Evolutionary conservation across 345 rosid genomes (phyloP).

Genomic region (Citrus australasica): DNA sequence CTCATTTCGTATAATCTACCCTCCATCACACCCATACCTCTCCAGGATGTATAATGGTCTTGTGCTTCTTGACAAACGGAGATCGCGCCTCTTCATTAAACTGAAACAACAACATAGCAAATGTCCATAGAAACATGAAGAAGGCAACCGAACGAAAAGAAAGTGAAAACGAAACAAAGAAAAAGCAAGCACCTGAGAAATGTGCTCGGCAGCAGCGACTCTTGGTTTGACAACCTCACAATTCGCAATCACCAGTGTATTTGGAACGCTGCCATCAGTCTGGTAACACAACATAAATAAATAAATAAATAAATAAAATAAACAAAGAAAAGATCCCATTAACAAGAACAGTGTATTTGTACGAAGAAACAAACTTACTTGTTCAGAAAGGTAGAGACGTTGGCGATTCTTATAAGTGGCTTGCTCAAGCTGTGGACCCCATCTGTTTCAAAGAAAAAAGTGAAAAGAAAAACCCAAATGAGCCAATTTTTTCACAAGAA

Average conservation of each 20-base stretch:
- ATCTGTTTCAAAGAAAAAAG: constrained; percentile 34
- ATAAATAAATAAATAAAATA: background rate
- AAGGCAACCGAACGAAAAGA: background rate
- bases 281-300: constrained; percentile 24
- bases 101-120: constrained; percentile 33
- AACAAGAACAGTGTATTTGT: background rate
- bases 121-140: background rate
- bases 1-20: background rate
- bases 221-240: constrained; percentile 80
- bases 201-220: constrained; percentile 85
- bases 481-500: background rate
- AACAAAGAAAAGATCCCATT: background rate
- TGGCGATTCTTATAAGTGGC: no score
- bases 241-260: constrained; percentile 84
- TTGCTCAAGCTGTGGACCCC: constrained; percentile 93
- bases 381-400: constrained; percentile 83
- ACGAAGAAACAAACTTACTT: constrained; percentile 26
- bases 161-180: background rate
- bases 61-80: constrained; percentile 96
- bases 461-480: background rate
- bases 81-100: constrained; percentile 99
- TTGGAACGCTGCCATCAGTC: constrained; percentile 93
- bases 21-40: constrained; percentile 50
- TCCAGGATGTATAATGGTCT: constrained; percentile 99
- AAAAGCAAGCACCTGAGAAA: constrained; percentile 51